Conservation (phyloP, 768 basidiomycete species). For the Phylloporus arenicola region DNA sequence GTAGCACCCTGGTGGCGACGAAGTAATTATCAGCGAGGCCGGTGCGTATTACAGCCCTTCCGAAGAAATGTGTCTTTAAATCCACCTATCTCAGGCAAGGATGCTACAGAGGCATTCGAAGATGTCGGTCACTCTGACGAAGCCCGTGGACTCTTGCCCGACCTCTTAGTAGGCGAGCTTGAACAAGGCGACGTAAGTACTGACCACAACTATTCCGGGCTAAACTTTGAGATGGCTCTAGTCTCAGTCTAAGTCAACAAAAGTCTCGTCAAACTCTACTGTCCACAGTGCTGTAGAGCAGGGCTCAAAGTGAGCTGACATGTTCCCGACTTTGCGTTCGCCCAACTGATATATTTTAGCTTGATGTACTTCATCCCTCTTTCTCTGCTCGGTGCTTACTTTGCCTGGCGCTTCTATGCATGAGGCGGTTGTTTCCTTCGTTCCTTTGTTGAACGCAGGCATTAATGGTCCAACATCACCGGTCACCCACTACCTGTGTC, state of each 20-base stretch:
- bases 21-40: slow-evolving; percentile 90
- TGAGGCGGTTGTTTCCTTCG: slow-evolving; percentile 8
- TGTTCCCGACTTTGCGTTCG: slow-evolving; percentile 1
- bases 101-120: slow-evolving; percentile 98
- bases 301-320: slow-evolving; percentile 57
- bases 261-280: slow-evolving; percentile 37
- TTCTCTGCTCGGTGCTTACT: slow-evolving; percentile 74
- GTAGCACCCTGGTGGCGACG: slow-evolving; percentile 96
- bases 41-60: slow-evolving; percentile 47
- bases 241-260: slow-evolving; percentile 50
- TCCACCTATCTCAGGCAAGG: slow-evolving; percentile 59
- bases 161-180: slow-evolving; percentile 78
- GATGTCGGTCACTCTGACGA: slow-evolving; percentile 99
- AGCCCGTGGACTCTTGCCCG: slow-evolving; percentile 78
- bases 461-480: no score
- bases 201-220: background rate
- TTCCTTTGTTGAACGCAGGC: background rate
- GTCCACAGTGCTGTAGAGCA: slow-evolving; percentile 49
- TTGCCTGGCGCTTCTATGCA: slow-evolving; percentile 77
- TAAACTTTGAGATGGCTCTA: slow-evolving; percentile 20
- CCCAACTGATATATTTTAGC: slow-evolving; percentile 32
- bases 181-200: slow-evolving; percentile 59
- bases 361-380: slow-evolving; percentile 84
- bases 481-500: slow-evolving; percentile 10
- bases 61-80: background rate